A percentile compares a stretch with the other conserved stretches of the same genome.
Evolutionary conservation across 352 stramenopile genomes (phyloP).

Genomic region (Paralagenidium karlingii): DNA sequence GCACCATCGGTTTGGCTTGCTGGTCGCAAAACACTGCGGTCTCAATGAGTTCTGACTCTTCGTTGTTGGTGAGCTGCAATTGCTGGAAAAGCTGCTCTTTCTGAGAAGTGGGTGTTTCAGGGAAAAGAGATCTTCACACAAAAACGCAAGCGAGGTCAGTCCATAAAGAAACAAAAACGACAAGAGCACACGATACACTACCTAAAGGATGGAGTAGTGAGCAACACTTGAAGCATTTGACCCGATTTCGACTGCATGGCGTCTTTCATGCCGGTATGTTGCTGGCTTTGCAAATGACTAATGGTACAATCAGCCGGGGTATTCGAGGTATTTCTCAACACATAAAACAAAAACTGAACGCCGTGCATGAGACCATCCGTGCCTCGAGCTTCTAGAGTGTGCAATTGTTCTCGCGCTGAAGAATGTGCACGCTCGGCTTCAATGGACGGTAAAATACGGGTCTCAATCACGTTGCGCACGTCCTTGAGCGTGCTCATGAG

Average conservation of each 20-base stretch:
- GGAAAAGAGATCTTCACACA: conserved; percentile 17
- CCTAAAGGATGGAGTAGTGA: conserved; percentile 76
- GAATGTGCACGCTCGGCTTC: conserved; percentile 72
- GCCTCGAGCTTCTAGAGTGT: conserved; percentile 60
- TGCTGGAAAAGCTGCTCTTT: conserved; percentile 25
- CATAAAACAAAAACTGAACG: conserved; percentile 81
- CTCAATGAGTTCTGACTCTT: conserved; percentile 53
- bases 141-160: conserved; percentile 1
- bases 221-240: conserved; percentile 70
- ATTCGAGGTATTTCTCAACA: conserved; percentile 74
- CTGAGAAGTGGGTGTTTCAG: conserved; percentile 18
- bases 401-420: conserved; percentile 66
- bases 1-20: conserved; percentile 48
- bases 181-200: conserved; percentile 8
- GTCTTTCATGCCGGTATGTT: conserved; percentile 76
- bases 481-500: conserved; percentile 74
- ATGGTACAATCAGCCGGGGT: conserved; percentile 75
- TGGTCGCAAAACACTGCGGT: conserved; percentile 65
- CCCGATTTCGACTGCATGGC: conserved; percentile 76
- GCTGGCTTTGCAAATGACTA: conserved; percentile 65
- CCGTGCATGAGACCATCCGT: conserved; percentile 77
- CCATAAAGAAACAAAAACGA: not conserved
- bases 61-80: conserved; percentile 51
- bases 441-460: conserved; percentile 57
- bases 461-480: conserved; percentile 69